Evolutionary conservation across 2,329 filamentous ascomycete species (phyloP), one percentile per base, ranked within the genome.

Genomic region (Myriosclerotinia curreyana): DNA sequence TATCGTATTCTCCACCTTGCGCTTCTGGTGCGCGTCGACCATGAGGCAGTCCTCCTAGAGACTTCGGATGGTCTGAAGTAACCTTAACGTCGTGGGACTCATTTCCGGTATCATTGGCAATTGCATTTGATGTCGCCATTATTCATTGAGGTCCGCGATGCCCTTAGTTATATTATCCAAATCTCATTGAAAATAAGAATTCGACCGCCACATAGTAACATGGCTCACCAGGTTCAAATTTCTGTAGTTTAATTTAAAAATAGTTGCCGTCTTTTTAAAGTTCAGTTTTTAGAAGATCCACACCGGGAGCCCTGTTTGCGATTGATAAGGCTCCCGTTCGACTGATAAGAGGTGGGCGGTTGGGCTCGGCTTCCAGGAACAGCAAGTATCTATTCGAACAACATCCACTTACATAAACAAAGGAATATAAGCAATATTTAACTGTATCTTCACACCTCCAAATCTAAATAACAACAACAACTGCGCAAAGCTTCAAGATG

Each of bases 1-100:
- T 67, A 68, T 78, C 72, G 65, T 80, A 77, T 31, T 49, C 54
- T 49, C 58, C 56, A 50, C 64, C 63, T 36, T 36, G 40, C 7
- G 31, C 51, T 14, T 28, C 28, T 31, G 12, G 28, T 34, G 14
- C n/a, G 22, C 31, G 31, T 42, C 44, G 50, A 49, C 12, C 51
- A 34, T 42, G 38, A 36, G 28, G 53, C 25, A 17, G 40, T 17
- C 34, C 22, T 17, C 20, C 49, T 36, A 14, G 14, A 22, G 38
- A 44, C 31, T 25, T 44, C 8, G 60, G 15, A 36, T 55, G 25
- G 34, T 34, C 31, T 34, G 51, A n/a, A 36, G 12, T 56, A 28
- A 28, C 20, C 28, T 56, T 56, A 28, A 34, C 8, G 12, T 58
- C 54, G 54, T 48, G 28, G 28, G 40, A 34, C 28, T 46, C 20